These are phyloP conservation scores for Parascedosporium putredinis DNA, from an alignment of 2,329 filamentous ascomycete genomes.

Conservation along the genomic window DNA sequence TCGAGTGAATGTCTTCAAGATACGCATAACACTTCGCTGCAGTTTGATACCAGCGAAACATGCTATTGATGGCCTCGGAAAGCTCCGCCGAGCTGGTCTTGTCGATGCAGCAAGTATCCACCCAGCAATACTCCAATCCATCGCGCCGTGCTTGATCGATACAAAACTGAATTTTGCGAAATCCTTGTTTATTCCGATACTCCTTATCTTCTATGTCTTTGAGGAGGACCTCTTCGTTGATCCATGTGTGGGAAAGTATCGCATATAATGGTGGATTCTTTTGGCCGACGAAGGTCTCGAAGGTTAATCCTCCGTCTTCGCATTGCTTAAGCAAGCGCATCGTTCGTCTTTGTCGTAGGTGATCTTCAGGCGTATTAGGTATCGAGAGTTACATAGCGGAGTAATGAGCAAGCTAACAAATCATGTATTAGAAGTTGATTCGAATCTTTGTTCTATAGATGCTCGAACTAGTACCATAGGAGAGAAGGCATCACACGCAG, in stretches of 20 bases:
- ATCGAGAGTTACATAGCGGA: too few relatives aligned
- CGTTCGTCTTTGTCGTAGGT: too few relatives aligned
- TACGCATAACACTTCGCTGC: conserved; percentile 11
- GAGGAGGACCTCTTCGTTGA: conserved; percentile 8
- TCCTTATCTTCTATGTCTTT: conserved; percentile 4
- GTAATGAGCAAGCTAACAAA: too few relatives aligned
- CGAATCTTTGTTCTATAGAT: too few relatives aligned
- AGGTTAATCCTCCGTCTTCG: too few relatives aligned
- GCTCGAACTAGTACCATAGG: too few relatives aligned
- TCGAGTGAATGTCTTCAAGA: conserved; percentile 13
- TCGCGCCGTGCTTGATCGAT: conserved; percentile 7
- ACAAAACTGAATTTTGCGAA: conserved; percentile 9
- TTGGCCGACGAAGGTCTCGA: too few relatives aligned
- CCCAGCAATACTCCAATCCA: conserved; percentile 9
- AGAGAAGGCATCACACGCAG: too few relatives aligned
- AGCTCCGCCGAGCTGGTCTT: conserved; percentile 14
- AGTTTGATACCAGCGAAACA: conserved; percentile 14
- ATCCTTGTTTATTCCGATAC: neutral
- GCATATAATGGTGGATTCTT: too few relatives aligned
- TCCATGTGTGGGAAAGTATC: conserved; percentile 12
- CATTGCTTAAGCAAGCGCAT: too few relatives aligned
- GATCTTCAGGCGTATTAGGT: too few relatives aligned
- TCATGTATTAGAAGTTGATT: too few relatives aligned
- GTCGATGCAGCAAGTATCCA: conserved; percentile 17
- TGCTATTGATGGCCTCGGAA: conserved; percentile 13